Base-by-base conservation (phyloP, 2,329 filamentous ascomycete genomes). In the Escovopsis sp. region DNA sequence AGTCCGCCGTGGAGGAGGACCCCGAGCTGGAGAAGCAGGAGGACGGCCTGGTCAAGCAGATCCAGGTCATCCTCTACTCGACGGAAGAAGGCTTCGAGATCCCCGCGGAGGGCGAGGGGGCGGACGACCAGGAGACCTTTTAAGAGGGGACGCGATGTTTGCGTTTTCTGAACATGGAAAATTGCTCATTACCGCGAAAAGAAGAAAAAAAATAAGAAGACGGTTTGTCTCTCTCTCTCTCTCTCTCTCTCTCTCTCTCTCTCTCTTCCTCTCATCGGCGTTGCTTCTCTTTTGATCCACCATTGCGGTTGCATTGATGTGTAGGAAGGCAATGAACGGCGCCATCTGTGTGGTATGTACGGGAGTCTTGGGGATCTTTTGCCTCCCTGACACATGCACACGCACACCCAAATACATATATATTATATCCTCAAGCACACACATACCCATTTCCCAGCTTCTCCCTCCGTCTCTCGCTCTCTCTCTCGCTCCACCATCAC, bases 21-120 rank as follows among this genome's bases (percentile, higher is more conserved):
- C 88, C 88, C 0, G 82, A 94, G 65, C 67, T 96, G 41, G 91
- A 95, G 67, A 89, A 93, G 74, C 84, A 94, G 47, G 89, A 95
- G 55, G 83, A 87, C 48, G 82, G 86, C 12, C 70, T 98, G 49
- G 75, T 96, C 61, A 95, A 94, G 75, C 81, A 89, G 61, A 95
- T 98, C 62, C 91, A 98, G 69, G 80, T 77, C 32, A 96, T 96
- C 59, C 72, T 98, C 49, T 98, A 98, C 73, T 94, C 87, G 48
- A 98, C 91, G 48, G 91, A 98, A 72, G 80, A 84, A 53, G 80
- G 82, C 32, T 94, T 94, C 56, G 87, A 94, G 69, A 94, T 94
- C 55, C 87, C 87, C 6, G 78, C 80, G 40, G 85, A 91, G 60
- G 76, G 69, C 19, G 82, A 87, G 55, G 76, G 64, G 15, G 63